Base-by-base conservation (phyloP, 169 alveolate genomes). In the Plasmodium blacklocki region DNA sequence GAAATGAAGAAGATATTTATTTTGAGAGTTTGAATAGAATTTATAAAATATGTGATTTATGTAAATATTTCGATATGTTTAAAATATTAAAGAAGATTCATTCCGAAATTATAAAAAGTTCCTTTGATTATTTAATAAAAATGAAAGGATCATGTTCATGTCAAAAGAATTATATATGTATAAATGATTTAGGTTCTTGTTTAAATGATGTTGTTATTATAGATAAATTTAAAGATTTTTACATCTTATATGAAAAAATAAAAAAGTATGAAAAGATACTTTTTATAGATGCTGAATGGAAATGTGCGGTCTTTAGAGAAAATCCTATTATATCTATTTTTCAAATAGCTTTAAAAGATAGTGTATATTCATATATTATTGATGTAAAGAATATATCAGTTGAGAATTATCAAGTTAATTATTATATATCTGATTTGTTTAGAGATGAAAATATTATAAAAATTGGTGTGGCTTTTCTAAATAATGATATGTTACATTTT, bases 201-300 rank as follows among this genome's bases (percentile, higher is more conserved):
- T 52, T 78, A 21, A 78, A 78, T 64, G 72, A 50, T 0, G 76
- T 78, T 29, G 43, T 50, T 50, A 21, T 78, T 26, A 9, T 78
- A 15, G 89, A 78, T 49, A 18, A 32, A 7, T 78, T 64, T 23
- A 15, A 78, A 15, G 89, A 78, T 78, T 78, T 78, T 58, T 6
- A 64, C 14, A 26, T 4, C 0, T 45, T 78, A 50, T 78, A 78
- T 78, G 89, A 66, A 50, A 19, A 78, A 45, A 78, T 78, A 14
- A 78, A 66, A 70, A 63, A 78, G 54, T 50, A 63, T 39, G 89
- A 78, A 58, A 78, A 70, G 39, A 54, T 78, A 19, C 64, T 78
- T 49, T 78, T 78, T 66, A 67, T 78, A 9, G 89, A 78, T 45
- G 76, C 89, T 6, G 89, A 78, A 66, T 78, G 89, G 89, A 78